A percentile compares a stretch with the other conserved stretches of the same genome.
These are phyloP conservation scores for Ambrosiella beaveri DNA, from an alignment of 2,329 filamentous ascomycete species.

Conservation along the genomic window DNA sequence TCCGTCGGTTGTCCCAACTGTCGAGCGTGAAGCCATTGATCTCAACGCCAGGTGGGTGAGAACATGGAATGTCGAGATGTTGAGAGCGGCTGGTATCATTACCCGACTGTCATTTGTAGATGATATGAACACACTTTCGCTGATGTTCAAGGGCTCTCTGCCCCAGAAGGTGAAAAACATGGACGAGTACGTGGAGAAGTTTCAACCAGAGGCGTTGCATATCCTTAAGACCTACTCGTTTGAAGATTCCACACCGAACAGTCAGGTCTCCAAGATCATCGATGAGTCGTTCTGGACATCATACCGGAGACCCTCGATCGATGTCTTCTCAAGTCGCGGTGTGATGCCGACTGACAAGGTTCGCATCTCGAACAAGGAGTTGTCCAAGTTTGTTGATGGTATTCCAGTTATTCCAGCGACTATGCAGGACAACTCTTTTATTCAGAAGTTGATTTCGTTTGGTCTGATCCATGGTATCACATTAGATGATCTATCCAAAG, in stretches of 20 bases:
- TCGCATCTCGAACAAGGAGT: slow-evolving; percentile 51
- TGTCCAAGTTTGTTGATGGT: slow-evolving; percentile 61
- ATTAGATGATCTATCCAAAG: slow-evolving; percentile 65
- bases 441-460: slow-evolving; percentile 65
- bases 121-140: slow-evolving; percentile 64
- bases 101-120: slow-evolving; percentile 73
- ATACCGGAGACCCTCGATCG: slow-evolving; percentile 64
- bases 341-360: slow-evolving; percentile 72
- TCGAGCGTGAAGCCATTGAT: slow-evolving; percentile 92
- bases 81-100: slow-evolving; percentile 78
- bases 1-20: slow-evolving; percentile 88
- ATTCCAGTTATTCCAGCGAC: slow-evolving; percentile 73
- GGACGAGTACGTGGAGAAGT: slow-evolving; percentile 44
- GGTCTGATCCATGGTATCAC: slow-evolving; percentile 79
- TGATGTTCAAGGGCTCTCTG: slow-evolving; percentile 34
- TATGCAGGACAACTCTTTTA: slow-evolving; percentile 56
- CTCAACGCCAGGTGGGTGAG: slow-evolving; percentile 89
- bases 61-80: slow-evolving; percentile 87
- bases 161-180: slow-evolving; percentile 35
- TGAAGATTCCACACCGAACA: slow-evolving; percentile 74
- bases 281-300: slow-evolving; percentile 95
- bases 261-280: slow-evolving; percentile 66
- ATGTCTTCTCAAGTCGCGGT: slow-evolving; percentile 75
- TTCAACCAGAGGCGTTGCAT: slow-evolving; percentile 66
- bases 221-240: slow-evolving; percentile 78